Base-by-base conservation (phyloP, 2,329 filamentous ascomycete genomes). In the Colletotrichum caudatum region DNA sequence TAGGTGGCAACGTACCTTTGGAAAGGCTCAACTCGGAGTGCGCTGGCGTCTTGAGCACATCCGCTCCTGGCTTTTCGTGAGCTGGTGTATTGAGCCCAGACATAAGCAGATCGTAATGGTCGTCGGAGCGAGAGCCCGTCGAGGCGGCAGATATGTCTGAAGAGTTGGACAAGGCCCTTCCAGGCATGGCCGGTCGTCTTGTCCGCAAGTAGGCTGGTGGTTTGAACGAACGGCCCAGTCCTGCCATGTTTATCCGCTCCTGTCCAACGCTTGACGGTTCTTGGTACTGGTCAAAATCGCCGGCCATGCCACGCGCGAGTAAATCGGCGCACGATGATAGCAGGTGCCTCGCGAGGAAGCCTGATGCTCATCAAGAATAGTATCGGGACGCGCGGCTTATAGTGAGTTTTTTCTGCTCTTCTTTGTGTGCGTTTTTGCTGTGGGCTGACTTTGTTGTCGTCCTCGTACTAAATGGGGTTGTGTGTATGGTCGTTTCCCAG, bases 151-250 rank as follows among this genome's bases (percentile, higher is more conserved):
- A 85, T n/a, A 81, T 74, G 56, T 86, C 84, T 51, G 85, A 85
- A 16, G 84, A 85, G 76, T 80, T 84, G 66, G 86, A 87, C 71
- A 84, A 78, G 56, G 81, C 82, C 66, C 83, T 83, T 61, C 81
- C 79, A 29, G 83, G 78, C 76, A 84, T 84, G 51, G 79, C 78
- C 46, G 85, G 86, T 53, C 85, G 82, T 72, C 84, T 80, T 23
- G 77, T 76, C 58, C 83, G 82, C 44, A 85, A 78, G 74, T 84
- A 85, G 33, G 81, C 80, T 51, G 84, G 79, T 9, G 84, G 81
- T 74, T 86, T 85, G 77, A 88, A 83, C 16, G 86, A 86, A 74
- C 85, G 83, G 57, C 83, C 81, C 71, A 87, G 79, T 77, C 80
- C 84, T 70, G 85, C 82, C 86, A 88, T 88, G 64, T 54, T 75